Base-by-base conservation (phyloP, 1,284 basidiomycete genomes). In the Ceratobasidium sp. region DNA sequence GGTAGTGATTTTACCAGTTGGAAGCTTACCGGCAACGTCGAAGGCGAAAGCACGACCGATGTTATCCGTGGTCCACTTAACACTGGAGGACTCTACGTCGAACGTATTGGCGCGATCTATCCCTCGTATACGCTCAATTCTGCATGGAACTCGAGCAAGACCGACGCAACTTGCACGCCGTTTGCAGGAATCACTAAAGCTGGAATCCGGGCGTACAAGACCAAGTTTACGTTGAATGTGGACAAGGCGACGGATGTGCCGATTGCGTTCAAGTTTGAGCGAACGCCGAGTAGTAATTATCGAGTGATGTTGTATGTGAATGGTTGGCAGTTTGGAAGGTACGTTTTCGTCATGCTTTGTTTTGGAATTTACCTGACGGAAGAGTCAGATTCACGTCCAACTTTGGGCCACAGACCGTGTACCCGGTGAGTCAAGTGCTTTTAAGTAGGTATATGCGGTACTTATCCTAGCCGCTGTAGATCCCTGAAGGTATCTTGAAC, bases 251-350 rank as follows among this genome's bases (percentile, higher is more conserved):
- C 69, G 28, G 69, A 71, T 26, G 53, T 60, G 40, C 33, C 69
- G 33, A 9, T 71, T 44, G 33, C 69, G 23, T 71, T 71, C 20
- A 40, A 71, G 10, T 71, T 71, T 40, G 40, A n/a, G 5, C 18
- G 10, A 9, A 81, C 33, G 4, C 33, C 81, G 9, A 82, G 76
- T 0, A 83, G 82, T 46, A 86, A 84, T 10, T 86, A 87, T 77
- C 84, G 86, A 20, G 71, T 28, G 10, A 56, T 33, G 40, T 82
- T 88, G 42, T 87, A 85, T 66, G 84, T 87, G 60, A 87, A 88
- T 77, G 87, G 87, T 1, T 88, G 86, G 86, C 86, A 88, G 78
- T 87, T 87, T 72, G 87, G 87, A 60, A 67, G 53, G 77, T 77
- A 49, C 26, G 77, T 51, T 18, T 20, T 39, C 33, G 33, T 33